Base-by-base conservation (phyloP, 1,284 basidiomycete species). In the Malassezia cuniculi region DNA sequence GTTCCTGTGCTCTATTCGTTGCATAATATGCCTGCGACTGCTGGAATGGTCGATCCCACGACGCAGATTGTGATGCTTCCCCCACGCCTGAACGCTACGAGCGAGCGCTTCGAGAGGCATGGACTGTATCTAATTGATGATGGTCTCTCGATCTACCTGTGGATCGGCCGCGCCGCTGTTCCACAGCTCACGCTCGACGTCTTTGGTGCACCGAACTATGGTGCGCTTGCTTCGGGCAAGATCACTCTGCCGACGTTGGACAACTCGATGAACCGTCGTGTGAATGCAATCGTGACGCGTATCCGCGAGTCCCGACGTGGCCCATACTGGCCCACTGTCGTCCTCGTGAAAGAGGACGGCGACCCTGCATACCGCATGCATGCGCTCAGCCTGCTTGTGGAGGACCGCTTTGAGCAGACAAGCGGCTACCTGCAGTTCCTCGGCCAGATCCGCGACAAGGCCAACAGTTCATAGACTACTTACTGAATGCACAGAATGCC, bases 101-200 rank as follows among this genome's bases (percentile, higher is more conserved):
- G 85, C 24, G 93, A 97, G 69, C 75, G 85, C 27, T 74, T 99
- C 36, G 89, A 95, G 69, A 75, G 89, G 39, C 89, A 97, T 61
- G 93, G 93, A 37, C 74, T 99, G 36, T 95, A 82, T 77, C 70
- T 99, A 48, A 90, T 99, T 54, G 93, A 97, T 69, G 89, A 97
- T 67, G 85, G 85, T 0, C 93, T 95, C 70, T 89, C 85, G 32
- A 83, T 97, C 58, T 95, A 97, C 78, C 74, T 97, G 31, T 97
- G 86, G 83, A 77, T 99, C 36, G 93, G 93, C 6, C 78, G 89
- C 21, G 90, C 95, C 62, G 86, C 93, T 4, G 87, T 97, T 15
- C 85, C 89, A 3, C 84, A 90, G 62, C 77, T 97, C 34, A 74
- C 94, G 44, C 73, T 81, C 73, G 93, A 99, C 60, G 90, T 95